Conservation (phyloP, 2,329 filamentous ascomycete genomes). For the Fusarium caatingaense region DNA sequence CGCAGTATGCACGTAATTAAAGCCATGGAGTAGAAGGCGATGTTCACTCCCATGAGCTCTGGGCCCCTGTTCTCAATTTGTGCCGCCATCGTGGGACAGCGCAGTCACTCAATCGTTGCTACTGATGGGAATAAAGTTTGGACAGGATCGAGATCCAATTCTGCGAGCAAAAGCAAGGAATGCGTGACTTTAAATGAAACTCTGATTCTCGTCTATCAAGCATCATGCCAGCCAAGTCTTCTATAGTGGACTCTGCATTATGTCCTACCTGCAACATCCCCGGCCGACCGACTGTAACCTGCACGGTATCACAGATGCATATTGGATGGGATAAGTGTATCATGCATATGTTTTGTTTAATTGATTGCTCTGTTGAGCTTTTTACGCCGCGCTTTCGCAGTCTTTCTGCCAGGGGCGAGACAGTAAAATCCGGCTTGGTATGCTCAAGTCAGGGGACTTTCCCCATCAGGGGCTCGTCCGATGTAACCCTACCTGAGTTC, state of each 20-base stretch:
- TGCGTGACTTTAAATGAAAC: slow-evolving; percentile 23
- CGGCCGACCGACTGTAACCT: slow-evolving; percentile 7
- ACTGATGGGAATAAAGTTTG: slow-evolving; percentile 7
- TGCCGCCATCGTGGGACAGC: slow-evolving; percentile 23
- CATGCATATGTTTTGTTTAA: slow-evolving; percentile 7
- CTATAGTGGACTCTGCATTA: not conserved
- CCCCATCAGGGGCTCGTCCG: not conserved
- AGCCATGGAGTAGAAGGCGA: slow-evolving; percentile 44
- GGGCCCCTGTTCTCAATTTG: slow-evolving; percentile 47
- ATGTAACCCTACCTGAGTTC: not conserved
- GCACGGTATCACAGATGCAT: not conserved
- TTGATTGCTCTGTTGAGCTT: slow-evolving; percentile 2
- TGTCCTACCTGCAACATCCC: slow-evolving; percentile 2
- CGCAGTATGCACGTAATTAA: slow-evolving; percentile 46
- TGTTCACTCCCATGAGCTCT: slow-evolving; percentile 49
- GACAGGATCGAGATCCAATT: slow-evolving; percentile 9
- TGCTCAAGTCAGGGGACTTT: not conserved
- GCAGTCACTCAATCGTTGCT: not conserved
- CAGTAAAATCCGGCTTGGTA: not conserved
- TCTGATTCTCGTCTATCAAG: not conserved
- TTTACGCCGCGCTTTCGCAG: not conserved
- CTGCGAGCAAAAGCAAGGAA: not conserved
- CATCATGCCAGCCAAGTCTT: not conserved
- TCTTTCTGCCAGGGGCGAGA: not conserved
- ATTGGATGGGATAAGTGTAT: not conserved